These are phyloP conservation scores for Leucocoprinus sp. DNA, from an alignment of 768 basidiomycete genomes.

Conservation along the genomic window DNA sequence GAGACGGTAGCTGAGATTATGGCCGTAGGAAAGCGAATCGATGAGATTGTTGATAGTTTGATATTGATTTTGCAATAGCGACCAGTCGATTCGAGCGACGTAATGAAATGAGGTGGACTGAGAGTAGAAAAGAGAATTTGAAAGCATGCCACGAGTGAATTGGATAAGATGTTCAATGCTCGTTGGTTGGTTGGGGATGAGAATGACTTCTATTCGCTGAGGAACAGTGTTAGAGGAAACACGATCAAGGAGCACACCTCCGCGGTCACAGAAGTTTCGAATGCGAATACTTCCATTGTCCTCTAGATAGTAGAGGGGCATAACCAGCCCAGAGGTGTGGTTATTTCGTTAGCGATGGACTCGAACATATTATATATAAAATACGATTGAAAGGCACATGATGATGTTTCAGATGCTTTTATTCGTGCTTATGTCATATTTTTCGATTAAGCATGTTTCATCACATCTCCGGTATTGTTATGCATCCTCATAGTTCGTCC, in stretches of 20 bases:
- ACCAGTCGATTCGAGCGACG: constrained; percentile 1
- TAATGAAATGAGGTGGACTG: not conserved
- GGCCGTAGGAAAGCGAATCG: not conserved
- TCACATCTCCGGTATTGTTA: no score
- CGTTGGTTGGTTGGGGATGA: not conserved
- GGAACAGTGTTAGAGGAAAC: no score
- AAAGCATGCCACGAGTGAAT: not conserved
- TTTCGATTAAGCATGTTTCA: no score
- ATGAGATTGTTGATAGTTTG: not conserved
- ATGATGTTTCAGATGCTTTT: no score
- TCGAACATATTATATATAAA: no score
- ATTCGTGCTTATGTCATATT: no score
- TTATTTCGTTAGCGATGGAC: not conserved
- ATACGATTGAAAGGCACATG: no score
- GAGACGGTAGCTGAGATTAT: not conserved
- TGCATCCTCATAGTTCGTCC: no score
- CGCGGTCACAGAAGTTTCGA: not conserved
- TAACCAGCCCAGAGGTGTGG: not conserved
- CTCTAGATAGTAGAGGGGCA: not conserved
- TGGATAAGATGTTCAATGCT: not conserved
- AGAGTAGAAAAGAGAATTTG: not conserved
- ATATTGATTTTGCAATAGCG: not conserved
- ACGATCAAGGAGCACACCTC: not conserved
- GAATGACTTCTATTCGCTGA: not conserved
- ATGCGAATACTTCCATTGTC: not conserved